phyloP scores from a whole-genome alignment of 345 rosid genomes.

The Brassica cretica region DNA sequence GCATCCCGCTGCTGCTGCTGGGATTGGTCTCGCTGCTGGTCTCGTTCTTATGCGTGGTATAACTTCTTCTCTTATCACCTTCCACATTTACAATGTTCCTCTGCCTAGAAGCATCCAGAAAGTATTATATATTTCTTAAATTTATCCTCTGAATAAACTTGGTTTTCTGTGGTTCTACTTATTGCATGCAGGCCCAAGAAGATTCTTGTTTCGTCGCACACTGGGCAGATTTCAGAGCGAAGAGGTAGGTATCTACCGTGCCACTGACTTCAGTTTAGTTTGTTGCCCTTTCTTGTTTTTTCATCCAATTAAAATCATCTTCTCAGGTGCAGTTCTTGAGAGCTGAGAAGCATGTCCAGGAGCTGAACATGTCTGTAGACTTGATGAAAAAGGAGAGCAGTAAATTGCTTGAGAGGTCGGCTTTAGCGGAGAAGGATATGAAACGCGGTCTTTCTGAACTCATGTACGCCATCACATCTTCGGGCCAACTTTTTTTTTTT shows the following conservation, averaged over 20 bases:
- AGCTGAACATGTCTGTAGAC: conserved; percentile 69
- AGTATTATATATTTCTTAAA: not conserved
- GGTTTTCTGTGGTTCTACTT: not conserved
- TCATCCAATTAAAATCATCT: conserved; percentile 21
- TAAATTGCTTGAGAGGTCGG: conserved; percentile 80
- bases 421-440: conserved; percentile 87
- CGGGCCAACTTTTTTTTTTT: not conserved
- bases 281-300: not conserved
- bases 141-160: not conserved
- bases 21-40: conserved; percentile 59
- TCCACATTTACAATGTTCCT: not conserved
- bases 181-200: conserved; percentile 78
- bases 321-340: conserved; percentile 67
- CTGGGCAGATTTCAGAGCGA: conserved; percentile 82
- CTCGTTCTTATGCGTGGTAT: conserved; percentile 75
- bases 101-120: not conserved
- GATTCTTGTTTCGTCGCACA: conserved; percentile 72
- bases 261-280: not conserved
- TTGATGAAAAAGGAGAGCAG: conserved; percentile 81
- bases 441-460: conserved; percentile 71
- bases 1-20: conserved; percentile 68
- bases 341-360: conserved; percentile 82
- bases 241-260: conserved; percentile 80
- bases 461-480: conserved; percentile 42
- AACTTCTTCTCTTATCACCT: conserved; percentile 12